Evolutionary conservation across 164 flowering plant species (phyloP), one percentile per base, ranked within the genome.

Genomic region (Annona cherimola): DNA sequence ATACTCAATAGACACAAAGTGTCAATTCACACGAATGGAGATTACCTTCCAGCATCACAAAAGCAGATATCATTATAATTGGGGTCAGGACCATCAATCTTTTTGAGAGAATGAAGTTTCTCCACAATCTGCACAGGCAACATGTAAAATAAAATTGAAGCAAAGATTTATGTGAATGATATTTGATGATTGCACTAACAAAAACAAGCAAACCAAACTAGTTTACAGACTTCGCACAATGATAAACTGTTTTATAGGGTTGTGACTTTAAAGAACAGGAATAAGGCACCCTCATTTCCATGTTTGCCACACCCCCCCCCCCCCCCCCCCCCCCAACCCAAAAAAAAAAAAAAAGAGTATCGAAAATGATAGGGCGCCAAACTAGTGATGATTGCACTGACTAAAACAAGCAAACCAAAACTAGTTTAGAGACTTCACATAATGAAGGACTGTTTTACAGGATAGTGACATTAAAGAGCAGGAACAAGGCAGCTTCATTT

Each of bases 61-160:
- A 96, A 93, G 77, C 98, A 96, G 74, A 93, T 90, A 78, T 96
- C 99, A 74, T 89, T 80, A 74, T 84, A 93, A 77, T 78, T 87
- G 66, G 98, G 98, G 71, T 96, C 98, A 68, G 99, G 97, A 72
- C 99, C 99, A 73, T 45, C 86, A 54, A 90, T 86, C 80, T 73
- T 83, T 77, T 86, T 84, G 40, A 96, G 82, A 69, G 85, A 75
- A 46, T 78, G 81, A 71, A 87, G 79, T 71, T 87, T 90, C 78
- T 83, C 80, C 79, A 81, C 76, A 40, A 94, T 76, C 99, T 94
- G 88, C 71, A 72, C 46, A 9, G 19, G 63, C 42, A 70, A 61
- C 5, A 40, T 39, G 68, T 61, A 50, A 50, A 50, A 9, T 50
- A 50, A 50, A 50, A 50, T 9, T 50, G 14, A 50, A 50, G 14